A percentile compares a stretch with the other conserved stretches of the same genome.
phyloP scores from a whole-genome alignment of 2,329 filamentous ascomycete species.

The Colletotrichum higginsianum region DNA sequence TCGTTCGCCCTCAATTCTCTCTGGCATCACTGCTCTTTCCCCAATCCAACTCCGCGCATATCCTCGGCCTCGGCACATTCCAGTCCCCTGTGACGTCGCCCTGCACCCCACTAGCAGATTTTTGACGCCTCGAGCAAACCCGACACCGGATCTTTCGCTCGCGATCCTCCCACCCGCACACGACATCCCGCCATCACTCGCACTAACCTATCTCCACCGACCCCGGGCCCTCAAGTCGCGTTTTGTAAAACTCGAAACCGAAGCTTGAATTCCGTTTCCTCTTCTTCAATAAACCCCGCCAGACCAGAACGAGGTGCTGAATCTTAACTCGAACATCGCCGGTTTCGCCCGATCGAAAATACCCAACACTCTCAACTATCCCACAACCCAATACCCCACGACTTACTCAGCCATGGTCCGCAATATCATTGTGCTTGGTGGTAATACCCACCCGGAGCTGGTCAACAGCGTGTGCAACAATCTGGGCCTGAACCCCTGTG shows the following conservation, averaged over 20 bases:
- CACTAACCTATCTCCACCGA: neutral
- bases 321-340: constrained; percentile 12
- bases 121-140: constrained; percentile 41
- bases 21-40: constrained; percentile 14
- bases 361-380: neutral
- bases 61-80: constrained; percentile 36
- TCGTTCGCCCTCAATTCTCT: constrained; percentile 17
- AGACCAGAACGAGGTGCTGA: neutral
- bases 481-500: constrained; percentile 87
- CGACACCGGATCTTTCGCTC: constrained; percentile 40
- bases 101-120: constrained; percentile 42
- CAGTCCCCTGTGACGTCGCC: constrained; percentile 41
- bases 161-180: constrained; percentile 37
- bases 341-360: constrained; percentile 33
- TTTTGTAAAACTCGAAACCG: neutral
- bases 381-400: neutral
- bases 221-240: constrained; percentile 9
- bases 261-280: neutral
- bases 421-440: constrained; percentile 94
- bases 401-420: constrained; percentile 78
- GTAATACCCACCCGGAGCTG: constrained; percentile 91
- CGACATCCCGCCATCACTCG: constrained; percentile 25
- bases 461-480: constrained; percentile 90
- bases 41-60: constrained; percentile 30
- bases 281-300: neutral